Evolutionary conservation across 345 rosid species (phyloP), one percentile per base, ranked within the genome.

Genomic region (Linum usitatissimum): DNA sequence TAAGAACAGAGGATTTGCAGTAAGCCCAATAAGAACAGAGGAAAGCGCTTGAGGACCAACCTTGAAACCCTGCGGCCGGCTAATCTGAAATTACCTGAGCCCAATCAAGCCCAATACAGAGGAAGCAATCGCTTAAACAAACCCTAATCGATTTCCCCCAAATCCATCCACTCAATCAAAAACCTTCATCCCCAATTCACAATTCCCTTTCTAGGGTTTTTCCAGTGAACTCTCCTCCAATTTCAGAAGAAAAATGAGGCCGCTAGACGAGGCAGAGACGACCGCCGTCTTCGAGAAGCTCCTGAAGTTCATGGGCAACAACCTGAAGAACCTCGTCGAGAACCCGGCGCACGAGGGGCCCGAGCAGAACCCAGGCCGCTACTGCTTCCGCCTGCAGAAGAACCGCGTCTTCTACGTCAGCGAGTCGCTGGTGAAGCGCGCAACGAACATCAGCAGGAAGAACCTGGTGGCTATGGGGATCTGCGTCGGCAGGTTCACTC

Each of bases 321-420:
- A 90, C 63, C 85, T 93, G 73, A 90, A 93, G 82, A 90, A 90
- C 84, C 72, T 93, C 21, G 88, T 93, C 15, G 96, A 86, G 59
- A 84, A 83, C 68, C 94, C 90, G 0, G 87, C 96, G 18, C 82
- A 83, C 66, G 97, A 93, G 71, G 98, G 98, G 0, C 85, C 93
- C 45, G 96, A 92, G 39, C 53, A 71, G 42, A 74, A 68, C 18
- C 78, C 95, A 0, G 90, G 92, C 17, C 87, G 90, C 18, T 87
- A 90, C 76, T 93, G 99, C 69, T 90, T 90, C 94, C 75, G 97
- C 4, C 96, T 93, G 68, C 85, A 87, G 68, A 86, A 84, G 70
- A 87, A 79, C 84, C 77, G 75, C 61, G 88, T 93, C 60, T 90
- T 64, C 78, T 90, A 87, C 71, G 91, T 83, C 13, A 80, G 94